These are phyloP conservation scores for Auricularia sp. DNA, from an alignment of 768 basidiomycete genomes.

Conservation along the genomic window DNA sequence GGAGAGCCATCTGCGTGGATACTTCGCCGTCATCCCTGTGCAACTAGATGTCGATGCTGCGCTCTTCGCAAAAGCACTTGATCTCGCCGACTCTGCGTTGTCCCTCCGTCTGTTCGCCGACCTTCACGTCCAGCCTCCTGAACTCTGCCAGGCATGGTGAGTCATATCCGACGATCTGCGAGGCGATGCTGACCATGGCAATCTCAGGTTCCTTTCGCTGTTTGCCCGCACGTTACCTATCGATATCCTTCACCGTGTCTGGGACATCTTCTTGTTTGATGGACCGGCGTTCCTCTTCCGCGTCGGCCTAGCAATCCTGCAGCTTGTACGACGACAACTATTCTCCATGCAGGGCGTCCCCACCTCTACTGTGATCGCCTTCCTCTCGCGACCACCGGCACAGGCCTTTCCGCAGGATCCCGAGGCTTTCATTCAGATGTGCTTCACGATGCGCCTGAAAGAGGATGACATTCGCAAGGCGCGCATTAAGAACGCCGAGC, in stretches of 20 bases:
- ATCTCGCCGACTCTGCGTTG: slow-evolving; percentile 44
- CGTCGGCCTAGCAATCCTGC: slow-evolving; percentile 56
- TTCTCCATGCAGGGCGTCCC: slow-evolving; percentile 28
- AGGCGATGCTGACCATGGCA: neutral
- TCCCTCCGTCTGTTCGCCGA: slow-evolving; percentile 60
- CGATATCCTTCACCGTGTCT: slow-evolving; percentile 59
- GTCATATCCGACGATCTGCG: slow-evolving; percentile 8
- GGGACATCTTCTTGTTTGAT: slow-evolving; percentile 78
- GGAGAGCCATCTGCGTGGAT: slow-evolving; percentile 72
- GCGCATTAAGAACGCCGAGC: slow-evolving; percentile 38
- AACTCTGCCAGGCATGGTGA: slow-evolving; percentile 58
- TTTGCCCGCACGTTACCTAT: slow-evolving; percentile 59
- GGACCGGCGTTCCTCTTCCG: slow-evolving; percentile 67
- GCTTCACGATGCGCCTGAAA: slow-evolving; percentile 57
- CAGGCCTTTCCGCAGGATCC: slow-evolving; percentile 44
- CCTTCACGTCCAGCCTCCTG: slow-evolving; percentile 45
- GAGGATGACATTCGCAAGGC: slow-evolving; percentile 74
- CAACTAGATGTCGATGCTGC: slow-evolving; percentile 71
- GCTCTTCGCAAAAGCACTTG: slow-evolving; percentile 61
- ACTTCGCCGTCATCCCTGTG: slow-evolving; percentile 49
- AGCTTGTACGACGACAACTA: slow-evolving; percentile 48
- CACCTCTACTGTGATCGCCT: slow-evolving; percentile 33
- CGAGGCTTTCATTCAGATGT: slow-evolving; percentile 53
- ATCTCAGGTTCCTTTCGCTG: slow-evolving; percentile 55
- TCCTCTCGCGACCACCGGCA: slow-evolving; percentile 41